Percentiles rank a stretch among this genome's conserved stretches.
Conservation (phyloP, 352 stramenopile genomes). For the Globisporangium canariense region DNA sequence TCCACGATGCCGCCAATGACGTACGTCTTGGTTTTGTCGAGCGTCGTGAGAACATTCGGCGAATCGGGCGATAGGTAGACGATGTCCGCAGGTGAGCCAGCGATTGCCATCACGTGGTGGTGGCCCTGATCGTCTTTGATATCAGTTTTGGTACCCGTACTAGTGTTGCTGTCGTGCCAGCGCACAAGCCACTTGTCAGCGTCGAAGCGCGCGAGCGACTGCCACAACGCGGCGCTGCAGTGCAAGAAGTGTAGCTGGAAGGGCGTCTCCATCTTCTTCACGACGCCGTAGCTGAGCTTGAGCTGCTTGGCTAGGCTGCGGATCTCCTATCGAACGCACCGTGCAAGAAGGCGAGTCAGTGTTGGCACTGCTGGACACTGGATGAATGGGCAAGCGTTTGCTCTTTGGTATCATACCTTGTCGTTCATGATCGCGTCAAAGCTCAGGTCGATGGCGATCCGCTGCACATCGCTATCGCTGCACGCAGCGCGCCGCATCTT, state of each 20-base stretch:
- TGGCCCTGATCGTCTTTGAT: neutral
- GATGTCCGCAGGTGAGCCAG: constrained; percentile 32
- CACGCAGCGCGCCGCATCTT: constrained; percentile 29
- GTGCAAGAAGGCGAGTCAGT: too few species aligned
- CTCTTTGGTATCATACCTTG: constrained; percentile 28
- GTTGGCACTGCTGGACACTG: neutral
- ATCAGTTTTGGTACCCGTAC: neutral
- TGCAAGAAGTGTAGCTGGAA: constrained; percentile 68
- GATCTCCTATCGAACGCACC: constrained; percentile 34
- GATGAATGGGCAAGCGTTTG: neutral
- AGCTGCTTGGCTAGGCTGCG: constrained; percentile 73
- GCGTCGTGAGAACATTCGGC: constrained; percentile 49
- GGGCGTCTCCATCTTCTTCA: constrained; percentile 62
- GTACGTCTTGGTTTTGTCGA: constrained; percentile 69
- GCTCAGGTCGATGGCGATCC: constrained; percentile 59
- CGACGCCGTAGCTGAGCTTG: constrained; percentile 63
- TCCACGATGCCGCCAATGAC: constrained; percentile 83
- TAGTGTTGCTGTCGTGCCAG: constrained; percentile 30
- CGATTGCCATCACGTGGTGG: constrained; percentile 31
- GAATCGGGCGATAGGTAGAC: constrained; percentile 80
- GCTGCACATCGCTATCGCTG: constrained; percentile 26
- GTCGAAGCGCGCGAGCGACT: constrained; percentile 58
- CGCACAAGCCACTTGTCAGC: constrained; percentile 59
- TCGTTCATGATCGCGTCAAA: constrained; percentile 85
- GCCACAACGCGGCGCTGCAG: constrained; percentile 40